Evolutionary conservation across 2,329 filamentous ascomycete species (phyloP), one percentile per base, ranked within the genome.

Genomic region (Ambrosiella beaveri): DNA sequence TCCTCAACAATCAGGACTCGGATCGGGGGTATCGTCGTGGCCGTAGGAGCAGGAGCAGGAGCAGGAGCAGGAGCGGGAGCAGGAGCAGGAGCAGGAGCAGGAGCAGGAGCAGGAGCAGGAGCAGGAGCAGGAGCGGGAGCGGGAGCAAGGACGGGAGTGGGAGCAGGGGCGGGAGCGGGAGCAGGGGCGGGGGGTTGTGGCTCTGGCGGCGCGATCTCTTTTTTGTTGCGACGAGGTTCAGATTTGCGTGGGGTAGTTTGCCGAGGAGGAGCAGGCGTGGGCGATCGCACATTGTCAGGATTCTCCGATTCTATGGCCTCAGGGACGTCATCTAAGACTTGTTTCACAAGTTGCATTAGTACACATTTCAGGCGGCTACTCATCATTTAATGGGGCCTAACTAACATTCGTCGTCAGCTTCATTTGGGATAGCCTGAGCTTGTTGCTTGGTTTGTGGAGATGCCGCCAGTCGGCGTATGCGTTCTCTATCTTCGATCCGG

Each of bases 1-100:
- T 98, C 93, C 73, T 98, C 93, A 12, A 98, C 93, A 61, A 98
- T 95, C 49, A 98, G 76, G 7, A 97, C 90, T 64, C 95, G 97
- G 72, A 98, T 97, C 1, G 93, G 91, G 7, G 93, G 93, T 0
- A 97, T 88, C 1, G 52, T 17, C 12, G 17, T 17, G 35, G n/a
- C 27, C 44, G 15, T 49, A 49, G 17, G 44, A 17, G 13, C 41
- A 7, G 12, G 12, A 7, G 41, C 13, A n/a, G 13, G 6, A n/a
- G 41, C 7, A 6, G 13, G 13, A n/a, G 7, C 5, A 15, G 41
- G 41, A 5, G 5, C 13, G 13, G 13, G 12, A n/a, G 41, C 6
- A 15, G 12, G 12, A 45, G 13, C 41, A 45, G 41, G 39, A 13
- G 7, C 7, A 40, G 40, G 11, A 5, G 40, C 11, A 3, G 11